Conservation (phyloP, 2,329 filamentous ascomycete genomes). For the Diaporthe batatas region DNA sequence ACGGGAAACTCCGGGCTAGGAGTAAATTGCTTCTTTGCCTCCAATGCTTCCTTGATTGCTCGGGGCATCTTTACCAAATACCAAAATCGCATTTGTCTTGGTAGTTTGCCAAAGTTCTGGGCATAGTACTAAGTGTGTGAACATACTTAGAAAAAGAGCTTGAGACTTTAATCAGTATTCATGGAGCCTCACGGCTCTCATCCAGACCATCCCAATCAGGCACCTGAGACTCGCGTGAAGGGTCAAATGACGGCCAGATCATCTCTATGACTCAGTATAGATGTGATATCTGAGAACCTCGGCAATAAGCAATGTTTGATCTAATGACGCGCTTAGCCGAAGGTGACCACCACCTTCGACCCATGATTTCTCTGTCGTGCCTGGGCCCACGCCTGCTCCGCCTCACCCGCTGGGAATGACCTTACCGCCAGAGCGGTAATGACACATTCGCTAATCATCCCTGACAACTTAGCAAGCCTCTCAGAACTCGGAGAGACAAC, state of each 20-base stretch:
- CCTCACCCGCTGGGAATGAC: background rate
- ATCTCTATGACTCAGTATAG: background rate
- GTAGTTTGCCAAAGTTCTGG: background rate
- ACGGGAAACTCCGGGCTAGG: background rate
- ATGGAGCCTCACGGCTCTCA: background rate
- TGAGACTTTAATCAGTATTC: background rate
- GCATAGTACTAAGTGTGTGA: background rate
- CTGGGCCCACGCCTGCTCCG: conserved; percentile 5
- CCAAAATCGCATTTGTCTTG: background rate
- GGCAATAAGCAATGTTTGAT: background rate
- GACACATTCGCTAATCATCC: background rate
- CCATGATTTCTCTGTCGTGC: conserved; percentile 1
- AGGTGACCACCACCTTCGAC: background rate
- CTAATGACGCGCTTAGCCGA: background rate
- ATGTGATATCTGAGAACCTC: background rate
- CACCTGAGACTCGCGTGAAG: background rate
- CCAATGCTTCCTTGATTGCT: background rate
- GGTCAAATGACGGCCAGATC: background rate
- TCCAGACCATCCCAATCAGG: background rate
- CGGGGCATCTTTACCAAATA: background rate
- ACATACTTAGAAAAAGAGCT: background rate
- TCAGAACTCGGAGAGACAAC: background rate
- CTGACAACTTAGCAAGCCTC: conserved; percentile 7
- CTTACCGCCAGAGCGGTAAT: background rate
- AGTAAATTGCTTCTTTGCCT: too few relatives aligned